Conservation (phyloP, 2,329 filamentous ascomycete species). For the Aureobasidium sp. region DNA sequence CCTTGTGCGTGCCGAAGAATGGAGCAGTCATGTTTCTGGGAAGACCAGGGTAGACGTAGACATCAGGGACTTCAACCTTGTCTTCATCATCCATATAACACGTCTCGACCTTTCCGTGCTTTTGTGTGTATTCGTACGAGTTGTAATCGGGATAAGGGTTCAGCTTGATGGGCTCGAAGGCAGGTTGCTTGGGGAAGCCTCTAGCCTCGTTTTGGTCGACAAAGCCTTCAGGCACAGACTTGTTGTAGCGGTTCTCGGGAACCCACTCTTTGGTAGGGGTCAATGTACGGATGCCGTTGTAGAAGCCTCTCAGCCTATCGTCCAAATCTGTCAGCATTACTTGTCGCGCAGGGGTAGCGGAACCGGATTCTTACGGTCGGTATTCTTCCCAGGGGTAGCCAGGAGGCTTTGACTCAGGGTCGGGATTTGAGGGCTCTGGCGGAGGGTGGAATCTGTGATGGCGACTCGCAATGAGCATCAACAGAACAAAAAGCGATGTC, state of each 20-base stretch:
- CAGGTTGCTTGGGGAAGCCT: slow-evolving; percentile 24
- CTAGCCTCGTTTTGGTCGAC: slow-evolving; percentile 21
- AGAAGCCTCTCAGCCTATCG: slow-evolving; percentile 40
- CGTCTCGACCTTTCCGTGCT: slow-evolving; percentile 47
- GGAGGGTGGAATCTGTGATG: slow-evolving; percentile 21
- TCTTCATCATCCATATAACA: slow-evolving; percentile 59
- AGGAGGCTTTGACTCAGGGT: background rate
- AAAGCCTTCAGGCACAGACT: slow-evolving; percentile 31
- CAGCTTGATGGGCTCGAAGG: slow-evolving; percentile 35
- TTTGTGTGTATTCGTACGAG: slow-evolving; percentile 38
- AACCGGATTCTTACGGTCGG: background rate
- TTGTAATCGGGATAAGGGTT: slow-evolving; percentile 41
- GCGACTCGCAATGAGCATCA: slow-evolving; percentile 37
- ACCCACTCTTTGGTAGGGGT: slow-evolving; percentile 35
- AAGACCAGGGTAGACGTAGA: slow-evolving; percentile 57
- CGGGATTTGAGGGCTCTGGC: slow-evolving; percentile 6
- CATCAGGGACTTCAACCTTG: slow-evolving; percentile 50
- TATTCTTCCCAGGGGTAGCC: slow-evolving; percentile 13
- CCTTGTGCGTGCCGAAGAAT: slow-evolving; percentile 43
- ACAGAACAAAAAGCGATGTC: slow-evolving; percentile 33
- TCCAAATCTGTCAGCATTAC: slow-evolving; percentile 37
- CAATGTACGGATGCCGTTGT: slow-evolving; percentile 42
- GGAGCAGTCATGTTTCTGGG: slow-evolving; percentile 44
- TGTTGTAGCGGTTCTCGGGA: slow-evolving; percentile 41
- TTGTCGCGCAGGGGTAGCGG: slow-evolving; percentile 30